Evolutionary conservation across 1,284 basidiomycete genomes (phyloP), one percentile per base, ranked within the genome.

Genomic region (Sporisorium exsertum): DNA sequence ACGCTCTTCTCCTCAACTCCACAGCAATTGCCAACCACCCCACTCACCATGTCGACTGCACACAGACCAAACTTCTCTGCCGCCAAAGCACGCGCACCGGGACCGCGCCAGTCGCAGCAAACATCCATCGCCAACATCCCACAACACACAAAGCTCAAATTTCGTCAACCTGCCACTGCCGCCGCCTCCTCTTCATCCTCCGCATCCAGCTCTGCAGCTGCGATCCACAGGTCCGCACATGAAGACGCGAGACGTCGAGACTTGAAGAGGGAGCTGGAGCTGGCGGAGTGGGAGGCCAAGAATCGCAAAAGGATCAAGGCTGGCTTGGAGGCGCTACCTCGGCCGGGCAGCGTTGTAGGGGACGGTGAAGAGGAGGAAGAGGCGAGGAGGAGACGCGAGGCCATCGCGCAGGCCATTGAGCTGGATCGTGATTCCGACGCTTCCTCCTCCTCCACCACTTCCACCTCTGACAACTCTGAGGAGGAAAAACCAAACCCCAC

Each of bases 11-110:
- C n/a, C n/a, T n/a, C 13, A 9, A 35, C 6, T 13, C 33, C 33
- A 3, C 33, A 35, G 18, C 37, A 35, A 35, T 26, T 16, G 20
- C 46, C 27, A 12, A 29, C 40, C 43, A n/a, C 5, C 42, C 22
- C 43, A 10, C n/a, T 22, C 45, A 46, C 26, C 10, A 83, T 81
- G 82, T 83, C 81, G 8, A 68, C 81, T 15, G 77, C 82, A 9
- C 84, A 85, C 53, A 75, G 83, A n/a, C 84, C 84, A 12, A 84
- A 78, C 27, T 85, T 82, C 67, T 68, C 72, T 18, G 80, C 84
- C 18, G 81, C 82, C 35, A 66, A 71, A 32, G 84, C 73, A 32
- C 72, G 76, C 52, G 62, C 51, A 2, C 78, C 83, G 37, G 50
- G 66, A 13, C 45, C 72, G 0, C 82, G 81, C 27, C 61, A 67